phyloP scores from a whole-genome alignment of 2,329 filamentous ascomycete species.

The Arthrobotrys entomopaga region DNA sequence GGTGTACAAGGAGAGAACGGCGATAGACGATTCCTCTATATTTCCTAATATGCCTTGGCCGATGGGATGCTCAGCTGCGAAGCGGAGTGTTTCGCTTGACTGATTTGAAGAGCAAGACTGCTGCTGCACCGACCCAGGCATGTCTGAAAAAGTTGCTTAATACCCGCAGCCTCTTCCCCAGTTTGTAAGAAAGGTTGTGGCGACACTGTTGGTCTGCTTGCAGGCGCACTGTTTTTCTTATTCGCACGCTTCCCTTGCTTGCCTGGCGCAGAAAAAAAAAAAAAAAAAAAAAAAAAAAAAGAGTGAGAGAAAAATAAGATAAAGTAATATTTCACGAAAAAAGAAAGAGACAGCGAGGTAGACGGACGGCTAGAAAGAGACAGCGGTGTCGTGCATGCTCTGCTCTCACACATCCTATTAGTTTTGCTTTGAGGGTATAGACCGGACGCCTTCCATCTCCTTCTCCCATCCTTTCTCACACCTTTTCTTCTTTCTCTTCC shows the following conservation, averaged over 20 bases:
- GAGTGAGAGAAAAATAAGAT: background rate
- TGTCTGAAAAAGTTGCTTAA: constrained; percentile 8
- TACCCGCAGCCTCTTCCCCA: constrained; percentile 52
- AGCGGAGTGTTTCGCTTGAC: constrained; percentile 44
- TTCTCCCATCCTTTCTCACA: constrained; percentile 9
- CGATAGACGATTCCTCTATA: constrained; percentile 47
- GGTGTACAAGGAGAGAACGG: constrained; percentile 49
- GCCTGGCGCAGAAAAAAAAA: constrained; percentile 28
- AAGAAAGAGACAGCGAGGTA: constrained; percentile 3
- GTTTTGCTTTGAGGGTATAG: constrained; percentile 12
- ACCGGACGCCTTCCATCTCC: constrained; percentile 31
- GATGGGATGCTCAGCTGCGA: constrained; percentile 23
- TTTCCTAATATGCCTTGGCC: constrained; percentile 40
- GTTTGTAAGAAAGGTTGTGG: constrained; percentile 53
- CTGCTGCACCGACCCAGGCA: background rate
- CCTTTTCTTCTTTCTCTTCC: constrained; percentile 15
- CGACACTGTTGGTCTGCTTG: constrained; percentile 49
- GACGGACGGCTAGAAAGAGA: constrained; percentile 17
- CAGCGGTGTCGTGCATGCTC: constrained; percentile 23
- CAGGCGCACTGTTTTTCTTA: constrained; percentile 56
- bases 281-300: constrained; percentile 6
- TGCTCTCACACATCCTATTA: constrained; percentile 20
- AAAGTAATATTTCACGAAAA: background rate
- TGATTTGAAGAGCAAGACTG: constrained; percentile 14
- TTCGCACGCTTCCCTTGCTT: constrained; percentile 42